phyloP scores from a whole-genome alignment of 805 yeast genomes.

The Millerozyma acaciae region DNA sequence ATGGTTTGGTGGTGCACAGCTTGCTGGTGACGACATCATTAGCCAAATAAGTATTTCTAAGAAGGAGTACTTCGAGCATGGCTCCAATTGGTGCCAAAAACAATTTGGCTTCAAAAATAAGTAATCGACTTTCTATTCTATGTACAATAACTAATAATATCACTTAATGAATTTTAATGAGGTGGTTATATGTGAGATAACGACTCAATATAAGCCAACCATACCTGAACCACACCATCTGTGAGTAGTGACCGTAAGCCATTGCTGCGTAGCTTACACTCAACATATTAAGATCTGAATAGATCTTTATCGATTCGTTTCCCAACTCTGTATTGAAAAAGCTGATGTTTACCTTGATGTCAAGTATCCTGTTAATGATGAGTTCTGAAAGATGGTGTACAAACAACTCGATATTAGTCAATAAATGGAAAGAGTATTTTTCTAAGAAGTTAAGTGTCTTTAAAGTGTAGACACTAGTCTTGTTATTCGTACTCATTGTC shows the following conservation, averaged over 20 bases:
- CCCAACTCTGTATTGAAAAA: constrained; percentile 25
- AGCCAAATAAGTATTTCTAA: constrained; percentile 59
- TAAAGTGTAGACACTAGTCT: constrained; percentile 24
- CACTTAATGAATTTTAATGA: constrained; percentile 32
- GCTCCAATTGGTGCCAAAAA: constrained; percentile 54
- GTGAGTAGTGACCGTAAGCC: constrained; percentile 79
- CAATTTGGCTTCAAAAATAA: constrained; percentile 43
- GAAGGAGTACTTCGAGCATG: constrained; percentile 84
- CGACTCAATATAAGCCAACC: constrained; percentile 79
- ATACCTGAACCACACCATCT: constrained; percentile 93
- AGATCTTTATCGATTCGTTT: constrained; percentile 32
- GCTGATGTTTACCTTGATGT: constrained; percentile 35
- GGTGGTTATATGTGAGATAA: constrained; percentile 73
- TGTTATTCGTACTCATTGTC: constrained; percentile 4
- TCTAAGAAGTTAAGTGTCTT: constrained; percentile 36
- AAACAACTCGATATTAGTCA: constrained; percentile 40
- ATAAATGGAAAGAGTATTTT: constrained; percentile 48
- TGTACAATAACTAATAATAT: constrained; percentile 2
- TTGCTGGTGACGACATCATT: constrained; percentile 39
- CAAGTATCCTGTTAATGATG: constrained; percentile 26
- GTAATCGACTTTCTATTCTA: constrained; percentile 5
- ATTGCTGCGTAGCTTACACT: constrained; percentile 59
- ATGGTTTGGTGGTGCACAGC: constrained; percentile 36
- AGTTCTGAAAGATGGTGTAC: constrained; percentile 33
- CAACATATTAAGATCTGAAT: constrained; percentile 37